Base-by-base conservation (phyloP, 1,139 yeast species). In the Pichia sp. region DNA sequence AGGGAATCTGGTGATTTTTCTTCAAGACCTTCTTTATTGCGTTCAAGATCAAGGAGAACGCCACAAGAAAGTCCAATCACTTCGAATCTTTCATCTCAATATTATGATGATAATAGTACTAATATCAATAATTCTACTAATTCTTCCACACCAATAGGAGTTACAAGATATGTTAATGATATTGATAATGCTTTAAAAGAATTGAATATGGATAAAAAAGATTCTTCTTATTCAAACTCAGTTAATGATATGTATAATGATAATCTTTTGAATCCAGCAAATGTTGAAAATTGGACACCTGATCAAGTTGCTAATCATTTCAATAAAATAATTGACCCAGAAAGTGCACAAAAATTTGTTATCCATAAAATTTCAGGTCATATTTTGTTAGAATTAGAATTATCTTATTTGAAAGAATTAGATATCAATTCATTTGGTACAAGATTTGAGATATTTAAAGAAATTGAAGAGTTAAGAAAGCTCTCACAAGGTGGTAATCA, bases 371-470 rank as follows among this genome's bases (percentile, higher is more conserved):
- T 91, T 46, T 81, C 91, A 1, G 98, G 98, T 15, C 69, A 77
- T 3, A 89, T 91, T 39, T 65, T 91, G 38, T 69, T 91, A 42
- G 95, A 89, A 60, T 70, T 93, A 51, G 96, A 89, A 56, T 70
- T 89, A 51, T 75, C 87, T 1, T 85, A 85, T 55, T 70, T 91
- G 55, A 91, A 91, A 59, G 98, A 91, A 61, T 69, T 91, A 45
- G 98, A 89, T 49, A 91, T 91, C 40, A 74, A 79, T 42, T 85
- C 95, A 4, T 91, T 91, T 66, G 99, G 99, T 19, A 89, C 96
- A 1, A 71, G 99, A 47, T 91, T 88, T 63, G 96, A 89, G 61
- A 76, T 93, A 33, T 80, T 80, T 60, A 87, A 87, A 59, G 95
- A 86, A 59, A 89, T 91, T 55, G 95, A 86, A 60, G 74, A 78